Conservation (phyloP, 371 early-diverging fungal species). For the Mortierella sp. region DNA sequence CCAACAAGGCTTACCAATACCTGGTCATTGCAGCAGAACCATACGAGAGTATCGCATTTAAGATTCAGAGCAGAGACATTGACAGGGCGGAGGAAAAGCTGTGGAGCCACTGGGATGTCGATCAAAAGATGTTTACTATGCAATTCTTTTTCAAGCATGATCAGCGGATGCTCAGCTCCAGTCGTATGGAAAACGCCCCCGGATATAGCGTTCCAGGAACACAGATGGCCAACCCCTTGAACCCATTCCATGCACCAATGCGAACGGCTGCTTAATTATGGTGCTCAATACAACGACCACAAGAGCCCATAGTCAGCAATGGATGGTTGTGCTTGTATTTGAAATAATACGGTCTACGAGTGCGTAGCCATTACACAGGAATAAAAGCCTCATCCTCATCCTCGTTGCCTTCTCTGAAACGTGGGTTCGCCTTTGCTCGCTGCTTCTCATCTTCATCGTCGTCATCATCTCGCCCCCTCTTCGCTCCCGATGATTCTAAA, state of each 20-base stretch:
- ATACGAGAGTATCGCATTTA: conserved; percentile 96
- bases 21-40: conserved; percentile 96
- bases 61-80: conserved; percentile 92
- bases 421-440: conserved; percentile 65
- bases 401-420: conserved; percentile 68
- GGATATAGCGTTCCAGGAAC: conserved; percentile 48
- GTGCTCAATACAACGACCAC: not conserved
- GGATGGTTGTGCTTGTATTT: too few species aligned
- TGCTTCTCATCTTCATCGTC: conserved; percentile 58
- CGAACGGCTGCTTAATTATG: conserved; percentile 62
- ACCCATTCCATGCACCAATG: conserved; percentile 59
- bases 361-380: too few species aligned
- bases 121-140: conserved; percentile 85
- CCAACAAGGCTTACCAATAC: conserved; percentile 92
- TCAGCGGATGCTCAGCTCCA: conserved; percentile 50
- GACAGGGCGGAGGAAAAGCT: conserved; percentile 87
- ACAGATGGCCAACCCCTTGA: conserved; percentile 59
- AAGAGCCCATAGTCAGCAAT: not conserved
- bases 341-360: too few species aligned
- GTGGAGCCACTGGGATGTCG: conserved; percentile 96
- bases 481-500: conserved; percentile 27
- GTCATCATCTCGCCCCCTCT: conserved; percentile 58
- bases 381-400: conserved; percentile 58
- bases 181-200: conserved; percentile 49
- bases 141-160: conserved; percentile 89